Percentiles rank a stretch among this genome's conserved stretches.
phyloP scores from a whole-genome alignment of 2,329 filamentous ascomycete species.

The Fusarium solani-melongenae region DNA sequence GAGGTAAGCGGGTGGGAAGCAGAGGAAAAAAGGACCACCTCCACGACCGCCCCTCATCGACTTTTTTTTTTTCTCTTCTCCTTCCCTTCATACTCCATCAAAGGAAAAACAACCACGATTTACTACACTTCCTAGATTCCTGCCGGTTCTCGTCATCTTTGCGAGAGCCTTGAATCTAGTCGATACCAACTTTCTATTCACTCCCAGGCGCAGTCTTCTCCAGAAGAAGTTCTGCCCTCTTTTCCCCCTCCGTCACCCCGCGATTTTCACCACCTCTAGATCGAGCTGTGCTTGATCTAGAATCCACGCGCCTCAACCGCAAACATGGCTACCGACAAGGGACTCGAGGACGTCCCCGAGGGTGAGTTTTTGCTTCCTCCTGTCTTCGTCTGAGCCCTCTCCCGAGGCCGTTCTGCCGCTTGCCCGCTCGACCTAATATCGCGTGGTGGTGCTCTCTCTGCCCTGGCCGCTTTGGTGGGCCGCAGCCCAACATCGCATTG shows the following conservation, averaged over 20 bases:
- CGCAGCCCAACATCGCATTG: slow-evolving; percentile 23
- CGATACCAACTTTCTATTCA: slow-evolving; percentile 46
- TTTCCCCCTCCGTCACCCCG: slow-evolving; percentile 51
- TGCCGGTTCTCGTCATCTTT: slow-evolving; percentile 53
- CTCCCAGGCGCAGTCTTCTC: slow-evolving; percentile 49
- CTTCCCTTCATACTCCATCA: slow-evolving; percentile 46
- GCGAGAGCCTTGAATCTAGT: slow-evolving; percentile 65
- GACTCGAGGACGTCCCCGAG: slow-evolving; percentile 97
- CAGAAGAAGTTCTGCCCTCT: slow-evolving; percentile 50
- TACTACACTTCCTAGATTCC: slow-evolving; percentile 55
- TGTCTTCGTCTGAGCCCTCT: slow-evolving; percentile 10
- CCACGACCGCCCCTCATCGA: slow-evolving; percentile 52
- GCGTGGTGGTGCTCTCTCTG: slow-evolving; percentile 18
- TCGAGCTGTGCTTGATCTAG: slow-evolving; percentile 84
- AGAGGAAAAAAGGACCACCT: slow-evolving; percentile 51
- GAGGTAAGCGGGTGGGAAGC: slow-evolving; percentile 46
- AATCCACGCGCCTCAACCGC: slow-evolving; percentile 69
- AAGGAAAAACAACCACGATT: slow-evolving; percentile 47
- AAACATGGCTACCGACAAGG: slow-evolving; percentile 99
- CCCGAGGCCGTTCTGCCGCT: slow-evolving; percentile 6
- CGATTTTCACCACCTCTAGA: slow-evolving; percentile 64
- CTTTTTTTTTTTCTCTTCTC: slow-evolving; percentile 54
- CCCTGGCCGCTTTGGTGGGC: slow-evolving; percentile 26
- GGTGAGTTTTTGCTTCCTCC: slow-evolving; percentile 68
- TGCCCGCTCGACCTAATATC: slow-evolving; percentile 27